A percentile compares a stretch with the other conserved stretches of the same genome.
Conservation (phyloP, 2,329 filamentous ascomycete genomes). For the Aquanectria penicillioides region DNA sequence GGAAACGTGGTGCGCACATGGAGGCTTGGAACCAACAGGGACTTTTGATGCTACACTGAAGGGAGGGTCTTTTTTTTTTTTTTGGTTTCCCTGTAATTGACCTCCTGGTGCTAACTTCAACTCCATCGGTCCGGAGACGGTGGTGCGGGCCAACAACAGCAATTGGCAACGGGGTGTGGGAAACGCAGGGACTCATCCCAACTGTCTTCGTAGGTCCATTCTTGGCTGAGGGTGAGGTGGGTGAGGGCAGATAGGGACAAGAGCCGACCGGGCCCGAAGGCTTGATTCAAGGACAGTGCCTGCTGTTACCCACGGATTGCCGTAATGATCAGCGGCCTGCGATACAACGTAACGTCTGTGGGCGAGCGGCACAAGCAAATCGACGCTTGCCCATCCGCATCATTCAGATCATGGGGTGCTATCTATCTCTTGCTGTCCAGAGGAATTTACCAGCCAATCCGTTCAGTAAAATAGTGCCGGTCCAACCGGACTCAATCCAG, state of each 20-base stretch:
- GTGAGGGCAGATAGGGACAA: background rate
- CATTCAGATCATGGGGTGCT: conserved; percentile 6
- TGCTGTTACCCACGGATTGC: conserved; percentile 5
- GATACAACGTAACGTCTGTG: conserved; percentile 10
- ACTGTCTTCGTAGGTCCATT: background rate
- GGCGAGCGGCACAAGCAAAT: conserved; percentile 11
- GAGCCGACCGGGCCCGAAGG: background rate
- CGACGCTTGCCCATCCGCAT: conserved; percentile 2
- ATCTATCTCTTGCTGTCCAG: conserved; percentile 5
- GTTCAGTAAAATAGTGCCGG: background rate
- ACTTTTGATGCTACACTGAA: too few relatives aligned
- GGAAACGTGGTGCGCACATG: background rate
- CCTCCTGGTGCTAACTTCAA: background rate
- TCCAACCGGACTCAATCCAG: conserved; percentile 11
- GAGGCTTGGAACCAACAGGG: background rate
- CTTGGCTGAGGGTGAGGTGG: background rate
- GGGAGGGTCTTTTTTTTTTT: background rate
- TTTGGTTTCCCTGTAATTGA: too few relatives aligned
- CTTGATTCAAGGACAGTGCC: conserved; percentile 4
- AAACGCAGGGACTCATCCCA: conserved; percentile 13
- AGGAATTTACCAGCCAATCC: conserved; percentile 5
- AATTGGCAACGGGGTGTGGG: conserved; percentile 4
- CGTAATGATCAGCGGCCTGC: conserved; percentile 10
- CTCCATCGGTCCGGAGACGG: conserved; percentile 15
- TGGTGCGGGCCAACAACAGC: conserved; percentile 5